Base-by-base conservation (phyloP, 1,284 basidiomycete species). In the Ceratobasidium sp. region DNA sequence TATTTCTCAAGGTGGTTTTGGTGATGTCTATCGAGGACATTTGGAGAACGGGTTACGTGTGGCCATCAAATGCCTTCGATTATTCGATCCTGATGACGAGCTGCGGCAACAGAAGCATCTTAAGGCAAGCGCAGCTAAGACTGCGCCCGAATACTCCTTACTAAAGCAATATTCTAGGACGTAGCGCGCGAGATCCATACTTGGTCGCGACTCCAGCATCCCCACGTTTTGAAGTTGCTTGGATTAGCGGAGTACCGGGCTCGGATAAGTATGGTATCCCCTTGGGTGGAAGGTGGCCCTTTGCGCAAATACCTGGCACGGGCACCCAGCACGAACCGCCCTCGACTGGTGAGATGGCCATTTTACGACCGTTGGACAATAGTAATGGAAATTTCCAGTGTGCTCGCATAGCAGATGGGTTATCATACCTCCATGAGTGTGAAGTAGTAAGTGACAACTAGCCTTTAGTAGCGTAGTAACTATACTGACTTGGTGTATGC, bases 261-360 rank as follows among this genome's bases (percentile, higher is more conserved):
- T 8, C 67, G 55, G 55, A 69, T 69, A 5, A 50, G 50, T 4
- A 69, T 69, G 67, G 23, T 69, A 35, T 69, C 67, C 5, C 30
- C 46, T 3, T 69, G 67, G 67, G 38, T 69, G 7, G 30, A 23
- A 2, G 20, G 33, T n/a, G 67, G 67, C 2, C 14, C 44, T 10
- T 6, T 69, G 20, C 23, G 35, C 18, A 12, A 27, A 10, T 55
- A 54, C 20, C 12, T 69, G 3, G 20, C 67, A 18, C 67, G 41
- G 35, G 7, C 54, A n/a, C 30, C 67, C 1, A 16, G 14, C 3
- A 30, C 41, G 5, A 33, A 69, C 55, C 67, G 67, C 2, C 48
- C 7, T 18, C 23, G 41, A n/a, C 12, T 69, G 30, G 67, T 69
- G 50, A 55, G 67, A 2, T n/a, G n/a, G n/a, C n/a, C n/a, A n/a